Conservation (phyloP, 441 rosid species). For the Flueggea neowawraea region DNA sequence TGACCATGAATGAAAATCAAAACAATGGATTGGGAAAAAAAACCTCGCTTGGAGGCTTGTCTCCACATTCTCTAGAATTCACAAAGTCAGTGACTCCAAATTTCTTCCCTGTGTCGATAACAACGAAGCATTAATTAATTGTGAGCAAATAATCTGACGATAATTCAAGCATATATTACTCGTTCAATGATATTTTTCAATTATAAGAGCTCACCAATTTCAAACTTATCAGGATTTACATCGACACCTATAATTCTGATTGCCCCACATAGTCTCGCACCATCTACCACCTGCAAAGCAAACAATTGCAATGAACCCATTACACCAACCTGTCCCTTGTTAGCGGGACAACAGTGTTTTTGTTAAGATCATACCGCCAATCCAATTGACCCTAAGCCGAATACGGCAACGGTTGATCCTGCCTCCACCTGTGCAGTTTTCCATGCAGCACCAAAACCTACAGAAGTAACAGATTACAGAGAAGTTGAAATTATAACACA, state of each 20-base stretch:
- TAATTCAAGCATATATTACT: not conserved
- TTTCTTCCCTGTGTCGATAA: slow-evolving; percentile 37
- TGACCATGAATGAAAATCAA: not conserved
- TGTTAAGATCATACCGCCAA: slow-evolving; percentile 54
- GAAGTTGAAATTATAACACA: not conserved
- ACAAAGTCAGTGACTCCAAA: slow-evolving; percentile 78
- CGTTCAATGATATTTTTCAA: not conserved
- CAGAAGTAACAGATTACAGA: not conserved
- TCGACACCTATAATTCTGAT: slow-evolving; percentile 71
- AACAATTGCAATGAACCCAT: slow-evolving; percentile 5
- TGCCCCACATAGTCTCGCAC: slow-evolving; percentile 76
- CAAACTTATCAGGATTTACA: slow-evolving; percentile 62
- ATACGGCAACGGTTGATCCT: slow-evolving; percentile 83
- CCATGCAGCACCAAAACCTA: slow-evolving; percentile 92
- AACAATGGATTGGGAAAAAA: slow-evolving; percentile 4
- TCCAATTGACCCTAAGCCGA: slow-evolving; percentile 86
- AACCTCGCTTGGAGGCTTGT: slow-evolving; percentile 64
- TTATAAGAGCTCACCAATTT: slow-evolving; percentile 42
- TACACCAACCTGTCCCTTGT: not conserved
- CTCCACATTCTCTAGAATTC: slow-evolving; percentile 36
- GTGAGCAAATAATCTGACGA: no score
- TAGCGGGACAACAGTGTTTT: not conserved
- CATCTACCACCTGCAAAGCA: slow-evolving; percentile 70
- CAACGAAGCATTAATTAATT: no score
- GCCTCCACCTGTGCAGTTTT: slow-evolving; percentile 74